Conservation (phyloP, 1,284 basidiomycete genomes). For the Malassezia nana region DNA sequence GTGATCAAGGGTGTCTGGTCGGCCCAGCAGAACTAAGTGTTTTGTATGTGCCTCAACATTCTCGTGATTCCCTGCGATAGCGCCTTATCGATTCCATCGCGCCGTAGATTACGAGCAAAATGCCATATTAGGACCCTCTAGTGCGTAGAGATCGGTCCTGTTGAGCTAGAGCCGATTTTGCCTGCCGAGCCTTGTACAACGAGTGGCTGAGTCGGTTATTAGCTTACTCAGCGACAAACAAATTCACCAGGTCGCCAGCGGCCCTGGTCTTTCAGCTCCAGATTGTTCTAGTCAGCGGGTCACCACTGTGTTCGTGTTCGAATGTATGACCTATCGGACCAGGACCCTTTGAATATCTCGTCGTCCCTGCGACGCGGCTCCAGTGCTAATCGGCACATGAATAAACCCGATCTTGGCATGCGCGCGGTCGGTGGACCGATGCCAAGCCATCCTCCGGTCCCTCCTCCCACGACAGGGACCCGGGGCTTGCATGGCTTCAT, state of each 20-base stretch:
- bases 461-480: background rate
- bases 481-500: background rate
- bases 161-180: background rate
- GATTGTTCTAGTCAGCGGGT: background rate
- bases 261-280: background rate
- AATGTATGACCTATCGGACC: background rate
- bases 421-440: background rate
- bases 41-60: background rate
- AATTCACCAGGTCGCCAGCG: background rate
- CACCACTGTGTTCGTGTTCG: background rate
- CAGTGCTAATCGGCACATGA: background rate
- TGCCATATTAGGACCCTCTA: constrained; percentile 3
- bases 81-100: background rate
- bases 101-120: constrained; percentile 2
- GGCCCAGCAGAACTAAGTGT: constrained; percentile 26
- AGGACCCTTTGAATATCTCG: background rate
- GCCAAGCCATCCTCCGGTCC: background rate
- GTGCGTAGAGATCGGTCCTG: background rate
- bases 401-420: background rate
- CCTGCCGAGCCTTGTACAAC: background rate
- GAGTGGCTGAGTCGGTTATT: background rate
- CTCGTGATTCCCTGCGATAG: background rate
- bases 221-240: background rate
- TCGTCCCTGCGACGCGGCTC: background rate
- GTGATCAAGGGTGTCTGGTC: constrained; percentile 43